phyloP scores from a whole-genome alignment of 148 eudicot genomes.

The Gaultheria prostrata region DNA sequence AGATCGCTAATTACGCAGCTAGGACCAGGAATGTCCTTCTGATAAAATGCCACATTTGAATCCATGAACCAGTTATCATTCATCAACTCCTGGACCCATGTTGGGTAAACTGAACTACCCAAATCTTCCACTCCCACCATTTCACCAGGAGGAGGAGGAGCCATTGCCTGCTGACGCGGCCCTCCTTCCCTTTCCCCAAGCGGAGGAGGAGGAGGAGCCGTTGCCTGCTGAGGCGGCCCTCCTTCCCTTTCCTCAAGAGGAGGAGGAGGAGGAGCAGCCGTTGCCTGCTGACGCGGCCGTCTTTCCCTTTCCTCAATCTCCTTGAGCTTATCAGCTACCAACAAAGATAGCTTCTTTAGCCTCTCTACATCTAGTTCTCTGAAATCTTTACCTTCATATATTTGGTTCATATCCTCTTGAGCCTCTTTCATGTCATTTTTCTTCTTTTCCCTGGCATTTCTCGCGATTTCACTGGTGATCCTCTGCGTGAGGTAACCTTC shows the following conservation, averaged over 20 bases:
- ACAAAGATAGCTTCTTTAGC: background rate
- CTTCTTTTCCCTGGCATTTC: background rate
- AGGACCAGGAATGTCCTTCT: background rate
- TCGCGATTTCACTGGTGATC: background rate
- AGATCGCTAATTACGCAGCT: background rate
- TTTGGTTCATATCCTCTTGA: background rate
- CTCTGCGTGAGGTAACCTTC: slow-evolving; percentile 23
- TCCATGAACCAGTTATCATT: slow-evolving; percentile 10
- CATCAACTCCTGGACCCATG: background rate
- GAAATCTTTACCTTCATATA: background rate
- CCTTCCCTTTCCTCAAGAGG: background rate
- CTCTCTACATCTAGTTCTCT: background rate
- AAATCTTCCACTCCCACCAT: background rate
- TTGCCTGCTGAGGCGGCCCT: background rate
- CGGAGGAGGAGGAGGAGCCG: background rate
- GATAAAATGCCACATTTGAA: background rate
- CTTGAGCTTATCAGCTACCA: background rate
- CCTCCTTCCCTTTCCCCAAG: background rate
- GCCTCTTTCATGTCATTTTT: slow-evolving; percentile 5
- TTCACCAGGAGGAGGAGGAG: background rate
- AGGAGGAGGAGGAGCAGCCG: background rate
- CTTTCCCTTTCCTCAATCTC: background rate
- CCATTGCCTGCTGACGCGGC: background rate
- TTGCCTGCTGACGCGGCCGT: too few relatives aligned
- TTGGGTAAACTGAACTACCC: background rate